Evolutionary conservation across 768 basidiomycete species (phyloP), one percentile per base, ranked within the genome.

Genomic region (Dacryopinax spathularia): DNA sequence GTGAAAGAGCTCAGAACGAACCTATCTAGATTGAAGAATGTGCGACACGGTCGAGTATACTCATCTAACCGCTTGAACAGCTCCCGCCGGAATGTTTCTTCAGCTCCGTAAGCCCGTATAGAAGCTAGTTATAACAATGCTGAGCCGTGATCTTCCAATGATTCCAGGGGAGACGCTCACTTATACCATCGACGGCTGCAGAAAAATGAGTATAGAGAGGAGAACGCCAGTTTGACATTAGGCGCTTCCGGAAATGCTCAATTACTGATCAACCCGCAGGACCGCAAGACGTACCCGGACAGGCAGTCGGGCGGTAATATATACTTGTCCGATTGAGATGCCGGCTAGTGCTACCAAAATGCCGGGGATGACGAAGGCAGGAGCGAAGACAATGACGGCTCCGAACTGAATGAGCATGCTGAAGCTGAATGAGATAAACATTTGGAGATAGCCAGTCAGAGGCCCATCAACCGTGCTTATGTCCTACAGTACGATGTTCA

Each of bases 11-110:
- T 15, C 39, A 41, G 22, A 6, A 18, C 39, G 39, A 13, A 56
- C 48, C 48, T 72, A 64, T 81, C 81, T n/a, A 82, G 72, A 67
- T 81, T 80, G 63, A 82, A 82, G 69, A 81, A 81, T 0, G 77
- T 76, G 20, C 80, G 69, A 5, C 78, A 73, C 6, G 79, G 70
- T 43, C 78, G 75, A 13, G 76, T 75, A 63, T 80, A 85, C 22
- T 75, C 74, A 69, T 88, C 81, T 43, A 86, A 82, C 7, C 82
- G 77, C 36, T 75, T 72, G 43, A 80, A 63, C 35, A 71, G 69
- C 63, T 75, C 63, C 68, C 2, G 48, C 63, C 41, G 72, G 70
- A 44, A 77, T 44, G 63, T 34, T 18, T 69, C 69, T 64, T 75
- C 70, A 15, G 74, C 74, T 2, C 75, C 75, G 61, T 73, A 77